phyloP scores from a whole-genome alignment of 169 alveolate species.

The Plasmodium vinckei region DNA sequence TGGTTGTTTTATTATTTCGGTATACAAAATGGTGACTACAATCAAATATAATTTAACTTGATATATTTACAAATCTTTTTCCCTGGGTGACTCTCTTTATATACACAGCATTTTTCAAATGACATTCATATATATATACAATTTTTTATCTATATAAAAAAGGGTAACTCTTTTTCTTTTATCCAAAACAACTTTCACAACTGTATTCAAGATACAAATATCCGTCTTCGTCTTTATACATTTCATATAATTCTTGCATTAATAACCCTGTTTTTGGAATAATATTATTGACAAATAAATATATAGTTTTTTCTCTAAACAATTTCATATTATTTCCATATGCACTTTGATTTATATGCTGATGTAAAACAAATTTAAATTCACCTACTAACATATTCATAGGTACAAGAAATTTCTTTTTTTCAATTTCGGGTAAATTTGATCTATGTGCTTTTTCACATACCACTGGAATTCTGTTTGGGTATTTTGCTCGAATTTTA shows the following conservation, averaged over 20 bases:
- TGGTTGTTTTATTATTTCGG: no score
- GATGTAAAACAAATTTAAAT: conserved; percentile 90
- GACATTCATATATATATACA: no score
- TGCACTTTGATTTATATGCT: conserved; percentile 85
- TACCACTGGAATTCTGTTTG: conserved; percentile 93
- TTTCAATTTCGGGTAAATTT: conserved; percentile 75
- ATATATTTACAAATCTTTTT: no score
- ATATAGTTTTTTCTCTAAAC: conserved; percentile 85
- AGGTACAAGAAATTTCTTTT: conserved; percentile 87
- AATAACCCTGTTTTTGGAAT: conserved; percentile 88
- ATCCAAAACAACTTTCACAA: conserved; percentile 85
- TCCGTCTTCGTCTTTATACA: conserved; percentile 89
- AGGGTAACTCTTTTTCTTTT: background rate
- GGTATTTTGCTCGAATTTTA: conserved; percentile 88
- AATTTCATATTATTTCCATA: conserved; percentile 72
- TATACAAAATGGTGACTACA: no score
- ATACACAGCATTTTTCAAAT: no score
- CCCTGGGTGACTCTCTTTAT: no score
- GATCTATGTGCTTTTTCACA: conserved; percentile 85
- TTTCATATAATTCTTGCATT: conserved; percentile 89
- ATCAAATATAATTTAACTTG: no score
- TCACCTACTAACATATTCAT: conserved; percentile 91
- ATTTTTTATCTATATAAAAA: no score
- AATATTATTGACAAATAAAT: conserved; percentile 85
- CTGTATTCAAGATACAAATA: conserved; percentile 87